These are phyloP conservation scores for Pholiota adiposa DNA, from an alignment of 1,284 basidiomycete genomes.

Conservation along the genomic window DNA sequence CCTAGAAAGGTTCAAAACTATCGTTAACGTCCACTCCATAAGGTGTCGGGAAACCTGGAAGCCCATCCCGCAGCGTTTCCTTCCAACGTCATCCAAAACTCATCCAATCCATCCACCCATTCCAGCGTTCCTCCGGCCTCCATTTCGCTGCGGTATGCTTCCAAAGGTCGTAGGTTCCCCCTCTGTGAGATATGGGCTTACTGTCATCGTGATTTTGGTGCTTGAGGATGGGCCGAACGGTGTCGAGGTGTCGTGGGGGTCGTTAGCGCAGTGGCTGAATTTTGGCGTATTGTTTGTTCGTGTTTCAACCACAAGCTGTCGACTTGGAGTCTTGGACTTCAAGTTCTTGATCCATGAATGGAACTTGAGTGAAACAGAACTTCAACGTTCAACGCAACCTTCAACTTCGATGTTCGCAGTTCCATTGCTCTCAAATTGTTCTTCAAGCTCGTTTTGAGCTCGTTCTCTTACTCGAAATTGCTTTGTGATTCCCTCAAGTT, in stretches of 20 bases:
- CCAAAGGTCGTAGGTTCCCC: constrained; percentile 10
- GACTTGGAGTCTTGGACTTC: too few relatives aligned
- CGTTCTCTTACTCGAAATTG: too few relatives aligned
- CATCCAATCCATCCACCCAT: constrained; percentile 17
- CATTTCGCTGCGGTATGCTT: constrained; percentile 3
- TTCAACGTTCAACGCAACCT: too few relatives aligned
- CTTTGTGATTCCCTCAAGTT: too few relatives aligned
- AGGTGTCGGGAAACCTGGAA: background rate
- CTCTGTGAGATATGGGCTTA: constrained; percentile 6
- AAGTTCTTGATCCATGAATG: too few relatives aligned
- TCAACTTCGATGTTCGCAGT: too few relatives aligned
- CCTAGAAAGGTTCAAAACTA: constrained; percentile 33
- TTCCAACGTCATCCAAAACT: constrained; percentile 13
- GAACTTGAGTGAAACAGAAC: too few relatives aligned
- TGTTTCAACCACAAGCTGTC: constrained; percentile 1
- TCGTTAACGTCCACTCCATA: background rate
- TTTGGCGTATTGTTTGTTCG: constrained; percentile 7
- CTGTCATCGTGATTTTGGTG: constrained; percentile 14
- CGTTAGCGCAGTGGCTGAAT: constrained; percentile 5
- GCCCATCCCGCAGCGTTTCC: background rate
- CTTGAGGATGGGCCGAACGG: constrained; percentile 16
- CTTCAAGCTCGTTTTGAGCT: too few relatives aligned
- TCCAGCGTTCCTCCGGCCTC: background rate
- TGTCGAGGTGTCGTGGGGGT: constrained; percentile 10
- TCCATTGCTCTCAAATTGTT: too few relatives aligned